Evolutionary conservation across 176 grass and related monocot species (phyloP).

Genomic region (Juncus effusus): DNA sequence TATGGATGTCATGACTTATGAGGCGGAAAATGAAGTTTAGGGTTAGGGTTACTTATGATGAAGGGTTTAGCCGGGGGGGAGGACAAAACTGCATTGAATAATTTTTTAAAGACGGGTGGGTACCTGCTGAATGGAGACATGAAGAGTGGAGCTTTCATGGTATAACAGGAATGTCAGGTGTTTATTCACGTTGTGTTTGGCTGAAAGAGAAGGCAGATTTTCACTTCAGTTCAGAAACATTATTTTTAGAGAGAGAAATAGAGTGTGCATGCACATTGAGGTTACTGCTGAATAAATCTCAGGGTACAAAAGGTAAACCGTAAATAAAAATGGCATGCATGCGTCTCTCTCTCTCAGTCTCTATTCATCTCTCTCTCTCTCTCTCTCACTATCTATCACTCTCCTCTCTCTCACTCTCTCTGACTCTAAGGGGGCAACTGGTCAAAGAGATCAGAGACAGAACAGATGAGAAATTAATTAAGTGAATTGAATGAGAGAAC

Average conservation of each 20-base stretch:
- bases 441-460: constrained; percentile 28
- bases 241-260: too few species aligned
- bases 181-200: constrained; percentile 16
- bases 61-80: background rate
- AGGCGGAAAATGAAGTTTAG: background rate
- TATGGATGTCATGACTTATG: background rate
- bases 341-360: too few species aligned
- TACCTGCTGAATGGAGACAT: constrained; percentile 1
- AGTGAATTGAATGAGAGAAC: constrained; percentile 21
- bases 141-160: constrained; percentile 20
- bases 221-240: too few species aligned
- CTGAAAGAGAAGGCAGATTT: constrained; percentile 9
- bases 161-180: constrained; percentile 23
- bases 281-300: too few species aligned
- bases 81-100: constrained; percentile 11
- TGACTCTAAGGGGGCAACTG: background rate
- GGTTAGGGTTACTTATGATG: background rate
- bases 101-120: constrained; percentile 9
- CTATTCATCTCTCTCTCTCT: too few species aligned
- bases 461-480: constrained; percentile 20
- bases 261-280: too few species aligned
- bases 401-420: too few species aligned
- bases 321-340: too few species aligned
- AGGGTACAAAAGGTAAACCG: too few species aligned
- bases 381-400: too few species aligned